phyloP scores from a whole-genome alignment of 1,284 basidiomycete genomes.

The Gymnopus androsaceus region DNA sequence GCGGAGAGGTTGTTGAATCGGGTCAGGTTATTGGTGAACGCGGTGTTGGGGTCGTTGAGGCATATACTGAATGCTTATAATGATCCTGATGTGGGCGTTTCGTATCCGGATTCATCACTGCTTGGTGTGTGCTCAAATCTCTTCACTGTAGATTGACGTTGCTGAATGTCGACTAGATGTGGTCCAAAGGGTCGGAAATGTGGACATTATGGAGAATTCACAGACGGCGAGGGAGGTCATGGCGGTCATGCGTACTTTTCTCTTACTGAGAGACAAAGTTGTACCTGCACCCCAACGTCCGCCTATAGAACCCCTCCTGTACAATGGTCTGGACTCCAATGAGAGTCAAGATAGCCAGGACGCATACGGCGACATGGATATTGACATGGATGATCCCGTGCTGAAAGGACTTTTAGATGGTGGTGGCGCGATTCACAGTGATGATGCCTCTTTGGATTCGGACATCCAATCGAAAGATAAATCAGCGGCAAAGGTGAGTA shows the following conservation, averaged over 20 bases:
- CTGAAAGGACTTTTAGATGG: conserved; percentile 52
- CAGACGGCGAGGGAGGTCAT: conserved; percentile 59
- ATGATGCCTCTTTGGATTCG: conserved; percentile 5
- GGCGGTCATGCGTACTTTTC: conserved; percentile 62
- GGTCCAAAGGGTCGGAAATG: conserved; percentile 29
- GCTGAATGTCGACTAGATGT: conserved; percentile 20
- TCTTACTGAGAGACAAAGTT: conserved; percentile 57
- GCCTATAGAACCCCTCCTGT: conserved; percentile 17
- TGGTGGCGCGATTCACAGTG: conserved; percentile 19
- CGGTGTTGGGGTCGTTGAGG: conserved; percentile 64
- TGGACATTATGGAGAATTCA: conserved; percentile 23
- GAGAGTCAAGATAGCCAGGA: conserved; percentile 79
- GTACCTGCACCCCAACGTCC: conserved; percentile 51
- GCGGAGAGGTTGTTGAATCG: conserved; percentile 21
- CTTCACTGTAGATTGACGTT: neutral
- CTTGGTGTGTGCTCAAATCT: conserved; percentile 32
- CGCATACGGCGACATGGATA: conserved; percentile 54
- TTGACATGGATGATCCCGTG: conserved; percentile 64
- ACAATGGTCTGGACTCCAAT: conserved; percentile 22
- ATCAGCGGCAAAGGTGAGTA: neutral
- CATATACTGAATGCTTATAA: conserved; percentile 59
- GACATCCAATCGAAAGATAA: neutral
- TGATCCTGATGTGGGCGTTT: conserved; percentile 30
- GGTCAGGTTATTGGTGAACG: conserved; percentile 41
- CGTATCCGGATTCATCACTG: conserved; percentile 70